Percentiles rank a stretch among this genome's conserved stretches.
Evolutionary conservation across 116 monocot species (phyloP).

Genomic region (Iris pallida): DNA sequence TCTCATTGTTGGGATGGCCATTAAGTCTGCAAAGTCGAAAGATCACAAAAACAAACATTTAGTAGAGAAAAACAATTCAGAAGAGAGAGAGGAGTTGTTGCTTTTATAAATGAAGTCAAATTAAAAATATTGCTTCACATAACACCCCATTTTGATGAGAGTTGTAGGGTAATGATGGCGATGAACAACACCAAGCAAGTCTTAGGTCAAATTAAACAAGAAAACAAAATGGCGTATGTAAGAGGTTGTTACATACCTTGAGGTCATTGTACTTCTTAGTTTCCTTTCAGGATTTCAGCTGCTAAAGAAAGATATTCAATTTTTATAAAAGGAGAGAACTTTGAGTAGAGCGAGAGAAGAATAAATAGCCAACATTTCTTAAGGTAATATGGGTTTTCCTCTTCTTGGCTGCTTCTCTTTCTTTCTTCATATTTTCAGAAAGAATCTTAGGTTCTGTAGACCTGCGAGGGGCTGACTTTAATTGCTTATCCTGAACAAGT

Average conservation of each 20-base stretch:
- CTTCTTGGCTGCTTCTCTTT: constrained; percentile 74
- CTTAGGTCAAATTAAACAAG: not conserved
- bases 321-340: not conserved
- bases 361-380: constrained; percentile 73
- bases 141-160: not conserved
- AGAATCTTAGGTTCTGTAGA: constrained; percentile 52
- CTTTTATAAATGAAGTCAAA: too few species aligned
- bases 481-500: constrained; percentile 66
- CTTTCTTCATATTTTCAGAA: constrained; percentile 79
- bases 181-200: not conserved
- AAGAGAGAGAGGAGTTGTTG: too few species aligned
- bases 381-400: constrained; percentile 91
- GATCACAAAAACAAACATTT: too few species aligned
- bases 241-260: constrained; percentile 39
- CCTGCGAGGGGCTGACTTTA: constrained; percentile 54
- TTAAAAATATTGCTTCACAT: not conserved
- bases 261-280: constrained; percentile 82
- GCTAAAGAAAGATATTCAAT: constrained; percentile 10
- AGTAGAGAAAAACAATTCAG: too few species aligned
- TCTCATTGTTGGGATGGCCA: too few species aligned
- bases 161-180: not conserved
- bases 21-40: too few species aligned
- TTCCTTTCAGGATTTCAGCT: constrained; percentile 81
- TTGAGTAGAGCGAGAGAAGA: constrained; percentile 1
- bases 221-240: too few species aligned